Evolutionary conservation across 2,329 filamentous ascomycete species (phyloP), one percentile per base, ranked within the genome.

Genomic region (Phialophora macrospora): DNA sequence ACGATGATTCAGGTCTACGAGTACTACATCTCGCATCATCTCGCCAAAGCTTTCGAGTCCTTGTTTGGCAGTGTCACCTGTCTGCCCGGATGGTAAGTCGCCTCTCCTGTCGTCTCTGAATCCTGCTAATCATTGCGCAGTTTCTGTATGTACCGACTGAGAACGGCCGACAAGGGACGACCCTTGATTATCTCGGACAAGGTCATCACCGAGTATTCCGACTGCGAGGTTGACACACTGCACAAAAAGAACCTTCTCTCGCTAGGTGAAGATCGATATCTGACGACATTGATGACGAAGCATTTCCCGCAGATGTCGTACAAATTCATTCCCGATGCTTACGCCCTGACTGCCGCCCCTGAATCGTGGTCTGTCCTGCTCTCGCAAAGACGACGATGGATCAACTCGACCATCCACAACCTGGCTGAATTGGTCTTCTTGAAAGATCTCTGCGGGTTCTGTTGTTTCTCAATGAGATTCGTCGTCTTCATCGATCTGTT

Each of bases 1-100:
- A 99, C 95, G 12, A 99, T 99, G 95, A 99, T 99, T 74, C 95
- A 99, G 78, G 95, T 99, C 70, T 99, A 99, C 81, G 95, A 99
- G 78, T 99, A 99, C 83, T 99, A 93, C 78, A 99, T 99, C 75
- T 98, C 95, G 32, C 95, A 99, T 84, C 91, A 99, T 79, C 82
- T 99, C 77, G 85, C 95, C 61, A 99, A 99, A 82, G 92, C 95
- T 68, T 99, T 99, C 76, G 95, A 99, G 78, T 97, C 93, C 67
- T 87, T 99, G 67, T 99, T 99, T 75, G 95, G 93, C 75, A 96
- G 92, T 78, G 95, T 99, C 67, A 99, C 95, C 66, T 99, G 95
- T 89, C 88, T 99, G 82, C 95, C 95, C 70, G 95, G 95, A 86
- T 99, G 95, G 94, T 97, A 87, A 82, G 91, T 88, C 22, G 2